A percentile compares a stretch with the other conserved stretches of the same genome.
Conservation (phyloP, 352 stramenopile species). For the Pythium rishiriense region DNA sequence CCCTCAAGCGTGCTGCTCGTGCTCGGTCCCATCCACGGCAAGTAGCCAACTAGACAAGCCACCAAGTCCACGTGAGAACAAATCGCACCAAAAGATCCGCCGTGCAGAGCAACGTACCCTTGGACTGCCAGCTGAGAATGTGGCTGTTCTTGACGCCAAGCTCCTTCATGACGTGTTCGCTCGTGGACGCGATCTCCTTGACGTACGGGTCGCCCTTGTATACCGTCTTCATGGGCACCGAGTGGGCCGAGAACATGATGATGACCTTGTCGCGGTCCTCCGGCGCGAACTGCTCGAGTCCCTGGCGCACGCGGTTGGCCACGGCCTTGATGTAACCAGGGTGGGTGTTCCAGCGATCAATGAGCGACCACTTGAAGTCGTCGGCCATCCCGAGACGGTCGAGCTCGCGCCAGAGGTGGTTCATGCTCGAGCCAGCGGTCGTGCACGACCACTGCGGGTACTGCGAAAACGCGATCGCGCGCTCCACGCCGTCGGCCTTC, state of each 20-base stretch:
- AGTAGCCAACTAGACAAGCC: constrained; percentile 86
- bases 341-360: constrained; percentile 94
- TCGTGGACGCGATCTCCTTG: constrained; percentile 79
- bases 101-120: constrained; percentile 63
- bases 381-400: constrained; percentile 87
- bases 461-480: constrained; percentile 97
- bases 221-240: constrained; percentile 88
- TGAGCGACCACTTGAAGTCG: constrained; percentile 83
- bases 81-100: no score
- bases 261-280: constrained; percentile 89
- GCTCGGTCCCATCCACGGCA: constrained; percentile 98
- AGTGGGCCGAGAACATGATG: constrained; percentile 91
- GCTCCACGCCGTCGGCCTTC: constrained; percentile 92
- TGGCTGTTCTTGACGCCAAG: constrained; percentile 73
- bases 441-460: constrained; percentile 99
- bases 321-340: constrained; percentile 95
- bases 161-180: constrained; percentile 72
- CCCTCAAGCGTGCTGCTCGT: constrained; percentile 95
- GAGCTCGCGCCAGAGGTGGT: constrained; percentile 85
- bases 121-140: constrained; percentile 96
- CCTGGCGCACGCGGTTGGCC: constrained; percentile 88
- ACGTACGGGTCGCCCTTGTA: constrained; percentile 89
- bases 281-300: constrained; percentile 91
- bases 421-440: constrained; percentile 96
- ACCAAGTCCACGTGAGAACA: background rate